Evolutionary conservation across 164 flowering plant species (phyloP).

Genomic region (Sedum album): DNA sequence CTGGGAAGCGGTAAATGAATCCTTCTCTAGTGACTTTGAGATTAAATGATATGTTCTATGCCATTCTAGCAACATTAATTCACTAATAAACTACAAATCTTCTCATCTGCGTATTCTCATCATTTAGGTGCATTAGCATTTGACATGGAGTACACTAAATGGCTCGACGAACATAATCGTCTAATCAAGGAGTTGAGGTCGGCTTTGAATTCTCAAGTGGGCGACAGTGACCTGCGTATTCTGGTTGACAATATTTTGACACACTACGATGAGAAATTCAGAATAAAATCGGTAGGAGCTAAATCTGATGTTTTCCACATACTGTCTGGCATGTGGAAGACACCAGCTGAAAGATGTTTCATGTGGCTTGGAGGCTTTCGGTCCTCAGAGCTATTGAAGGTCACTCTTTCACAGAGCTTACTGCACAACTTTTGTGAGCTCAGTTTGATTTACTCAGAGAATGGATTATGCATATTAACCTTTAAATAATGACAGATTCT

Average conservation of each 20-base stretch:
- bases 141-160: conserved; percentile 72
- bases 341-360: too few relatives aligned
- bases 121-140: conserved; percentile 60
- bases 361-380: neutral
- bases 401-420: neutral
- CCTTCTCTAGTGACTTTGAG: neutral
- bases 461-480: too few relatives aligned
- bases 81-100: too few relatives aligned
- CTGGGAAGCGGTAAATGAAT: conserved; percentile 45
- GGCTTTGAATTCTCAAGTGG: conserved; percentile 52
- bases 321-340: too few relatives aligned
- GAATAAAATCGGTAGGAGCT: conserved; percentile 54
- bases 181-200: conserved; percentile 64
- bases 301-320: conserved; percentile 77
- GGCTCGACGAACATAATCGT: conserved; percentile 82
- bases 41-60: neutral
- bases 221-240: conserved; percentile 53
- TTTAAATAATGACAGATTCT: neutral
- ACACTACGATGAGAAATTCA: conserved; percentile 66
- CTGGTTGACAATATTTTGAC: conserved; percentile 73
- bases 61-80: neutral
- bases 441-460: too few relatives aligned
- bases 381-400: neutral
- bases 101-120: neutral
- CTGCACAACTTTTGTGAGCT: neutral